phyloP scores from a whole-genome alignment of 257 asterid species.

The Leonotis leonurus region DNA sequence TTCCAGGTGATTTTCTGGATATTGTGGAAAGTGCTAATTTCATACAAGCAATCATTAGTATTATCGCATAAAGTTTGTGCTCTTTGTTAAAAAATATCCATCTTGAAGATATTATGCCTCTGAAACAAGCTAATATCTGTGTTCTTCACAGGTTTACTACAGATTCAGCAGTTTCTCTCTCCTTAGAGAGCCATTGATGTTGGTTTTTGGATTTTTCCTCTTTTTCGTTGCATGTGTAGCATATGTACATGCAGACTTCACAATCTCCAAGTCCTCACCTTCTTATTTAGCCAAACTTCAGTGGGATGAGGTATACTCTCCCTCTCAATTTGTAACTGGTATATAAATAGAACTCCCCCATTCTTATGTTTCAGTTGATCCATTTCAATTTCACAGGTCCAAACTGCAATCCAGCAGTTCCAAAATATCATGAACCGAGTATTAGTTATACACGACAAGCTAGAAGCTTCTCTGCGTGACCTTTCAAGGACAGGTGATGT shows the following conservation, averaged over 20 bases:
- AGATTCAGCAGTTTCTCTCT: conserved; percentile 74
- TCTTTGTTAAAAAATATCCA: background rate
- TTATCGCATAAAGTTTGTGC: background rate
- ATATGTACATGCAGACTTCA: conserved; percentile 79
- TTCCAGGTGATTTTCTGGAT: conserved; percentile 57
- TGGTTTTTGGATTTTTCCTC: conserved; percentile 82
- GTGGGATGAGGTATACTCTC: conserved; percentile 82
- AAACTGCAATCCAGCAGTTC: conserved; percentile 67
- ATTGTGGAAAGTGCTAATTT: background rate
- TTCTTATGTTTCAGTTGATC: background rate
- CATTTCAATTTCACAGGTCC: conserved; percentile 46
- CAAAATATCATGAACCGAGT: conserved; percentile 48
- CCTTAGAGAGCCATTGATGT: conserved; percentile 80
- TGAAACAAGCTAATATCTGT: conserved; percentile 14
- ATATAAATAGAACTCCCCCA: background rate
- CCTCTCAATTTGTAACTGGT: background rate
- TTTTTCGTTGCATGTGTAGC: conserved; percentile 66
- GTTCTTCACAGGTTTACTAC: conserved; percentile 67
- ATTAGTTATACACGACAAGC: conserved; percentile 61
- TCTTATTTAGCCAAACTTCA: conserved; percentile 88
- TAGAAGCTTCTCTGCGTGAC: conserved; percentile 81
- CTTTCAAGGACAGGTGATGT: conserved; percentile 91
- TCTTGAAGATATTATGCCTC: background rate
- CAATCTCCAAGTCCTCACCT: conserved; percentile 85
- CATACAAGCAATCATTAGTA: background rate